Evolutionary conservation across 1,139 yeast species (phyloP), one percentile per base, ranked within the genome.

Genomic region (Suzukiozyma palmioleophila): DNA sequence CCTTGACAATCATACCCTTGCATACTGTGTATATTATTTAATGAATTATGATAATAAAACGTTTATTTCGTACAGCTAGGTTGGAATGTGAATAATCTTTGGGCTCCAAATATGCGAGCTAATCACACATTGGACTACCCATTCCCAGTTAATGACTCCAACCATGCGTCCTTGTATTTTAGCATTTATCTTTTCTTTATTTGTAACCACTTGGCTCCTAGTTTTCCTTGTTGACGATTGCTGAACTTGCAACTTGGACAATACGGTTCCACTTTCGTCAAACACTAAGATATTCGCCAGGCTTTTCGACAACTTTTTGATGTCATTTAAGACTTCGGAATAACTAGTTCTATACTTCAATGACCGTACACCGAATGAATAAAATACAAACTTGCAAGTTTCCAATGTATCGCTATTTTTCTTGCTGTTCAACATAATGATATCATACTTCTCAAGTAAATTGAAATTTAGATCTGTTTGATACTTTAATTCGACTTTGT

Each of bases 61-160:
- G 28, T 26, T 12, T 26, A 24, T 26, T 12, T 5, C 4, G 13
- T 26, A 26, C 5, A 11, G 8, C 28, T 26, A 9, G 11, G 8
- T 26, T 26, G 13, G 28, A 11, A 26, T 2, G 10, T 29, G 30
- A 11, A 33, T 21, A 4, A 12, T 13, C 27, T 33, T 28, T 12
- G 36, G 30, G 25, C 16, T 14, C 64, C 66, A 60, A 16, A 58
- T 52, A 44, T 51, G 50, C 11, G 67, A 66, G 51, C 77, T 75
- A n/a, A 83, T 80, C 8, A 81, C 71, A 50, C 87, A 77, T 48
- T 84, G 90, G 1, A 83, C 86, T 1, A 82, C 66, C 90, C 90
- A 83, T 54, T 84, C 90, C 82, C 87, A 81, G 48, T 75, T 65
- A 7, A 79, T 62, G 1, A 73, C 28, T 26, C 38, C 48, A 11